Base-by-base conservation (phyloP, 306 rosid species). In the Quercus rubra region DNA sequence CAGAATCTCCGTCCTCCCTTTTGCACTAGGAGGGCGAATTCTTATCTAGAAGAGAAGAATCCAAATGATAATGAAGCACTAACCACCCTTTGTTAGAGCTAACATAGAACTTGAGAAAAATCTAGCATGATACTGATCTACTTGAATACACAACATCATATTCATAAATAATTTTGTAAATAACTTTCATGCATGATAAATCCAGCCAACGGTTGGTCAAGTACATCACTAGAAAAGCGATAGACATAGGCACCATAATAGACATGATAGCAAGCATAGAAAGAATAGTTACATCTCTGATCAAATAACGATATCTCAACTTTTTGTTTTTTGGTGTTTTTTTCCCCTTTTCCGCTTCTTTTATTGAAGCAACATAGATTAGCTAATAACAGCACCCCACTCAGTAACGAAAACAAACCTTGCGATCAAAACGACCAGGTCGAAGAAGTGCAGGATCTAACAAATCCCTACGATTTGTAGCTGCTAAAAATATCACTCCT, bases 401-500 rank as follows among this genome's bases (percentile, higher is more conserved):
- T 79, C 77, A 71, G 78, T 62, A 79, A 75, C 28, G 78, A 75
- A 90, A 83, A 81, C 85, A 79, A 86, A 95, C 99, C 99, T 93
- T 95, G 82, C 99, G 97, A 87, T 95, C 99, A 25, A 95, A 93
- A 84, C 97, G 98, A 79, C 99, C 99, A 11, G 99, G 98, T 79
- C 99, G 94, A 55, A 95, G 99, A 87, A 95, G 99, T 54, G 99
- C 99, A 75, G 98, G 99, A 74, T 95, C 99, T 79, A 95, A 83
- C 87, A 95, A 87, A 89, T 95, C 99, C 89, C 91, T 87, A 73
- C 99, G 97, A 86, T 95, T 95, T 73, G 99, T 95, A 80, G 99
- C 99, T 72, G 85, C 99, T 78, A 95, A 90, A 88, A 95, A 95
- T 84, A 93, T 95, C 79, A 95, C 97, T 64, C 99, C 99, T 90